Percentiles rank a stretch among this genome's conserved stretches.
phyloP scores from a whole-genome alignment of 768 basidiomycete species.

The Leucosporidium scottii region DNA sequence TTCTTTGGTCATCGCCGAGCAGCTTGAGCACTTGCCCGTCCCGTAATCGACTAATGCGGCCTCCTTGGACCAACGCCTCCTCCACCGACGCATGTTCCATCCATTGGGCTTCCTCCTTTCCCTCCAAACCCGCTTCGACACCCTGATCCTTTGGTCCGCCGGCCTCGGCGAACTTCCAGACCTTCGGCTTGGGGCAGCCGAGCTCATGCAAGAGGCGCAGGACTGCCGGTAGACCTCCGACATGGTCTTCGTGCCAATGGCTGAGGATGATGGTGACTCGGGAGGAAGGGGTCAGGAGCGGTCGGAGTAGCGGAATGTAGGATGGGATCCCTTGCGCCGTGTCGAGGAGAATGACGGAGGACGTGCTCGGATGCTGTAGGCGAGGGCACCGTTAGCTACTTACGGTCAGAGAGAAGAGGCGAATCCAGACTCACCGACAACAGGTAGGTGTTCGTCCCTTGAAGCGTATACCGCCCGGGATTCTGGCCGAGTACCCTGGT shows the following conservation, averaged over 20 bases:
- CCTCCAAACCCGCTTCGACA: conserved; percentile 9
- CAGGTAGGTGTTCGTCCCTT: conserved; percentile 89
- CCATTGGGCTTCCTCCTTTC: too few species aligned
- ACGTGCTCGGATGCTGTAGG: conserved; percentile 16
- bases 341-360: conserved; percentile 58
- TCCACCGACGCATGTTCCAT: neutral
- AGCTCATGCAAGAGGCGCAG: conserved; percentile 57
- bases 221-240: conserved; percentile 65
- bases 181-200: conserved; percentile 47
- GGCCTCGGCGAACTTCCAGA: conserved; percentile 39
- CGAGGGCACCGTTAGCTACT: neutral
- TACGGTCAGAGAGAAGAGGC: conserved; percentile 36
- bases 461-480: conserved; percentile 78
- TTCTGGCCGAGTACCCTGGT: conserved; percentile 52
- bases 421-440: conserved; percentile 52
- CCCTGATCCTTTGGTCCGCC: neutral
- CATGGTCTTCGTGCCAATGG: conserved; percentile 84
- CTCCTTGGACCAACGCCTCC: neutral
- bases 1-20: too few species aligned
- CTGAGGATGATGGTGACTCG: conserved; percentile 86
- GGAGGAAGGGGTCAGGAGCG: conserved; percentile 42
- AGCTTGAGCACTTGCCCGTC: neutral
- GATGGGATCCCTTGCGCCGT: conserved; percentile 65
- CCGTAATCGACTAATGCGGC: neutral
- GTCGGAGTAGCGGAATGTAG: conserved; percentile 58